Evolutionary conservation across 805 yeast species (phyloP).

Genomic region (Jamesozyma jinghongensis): DNA sequence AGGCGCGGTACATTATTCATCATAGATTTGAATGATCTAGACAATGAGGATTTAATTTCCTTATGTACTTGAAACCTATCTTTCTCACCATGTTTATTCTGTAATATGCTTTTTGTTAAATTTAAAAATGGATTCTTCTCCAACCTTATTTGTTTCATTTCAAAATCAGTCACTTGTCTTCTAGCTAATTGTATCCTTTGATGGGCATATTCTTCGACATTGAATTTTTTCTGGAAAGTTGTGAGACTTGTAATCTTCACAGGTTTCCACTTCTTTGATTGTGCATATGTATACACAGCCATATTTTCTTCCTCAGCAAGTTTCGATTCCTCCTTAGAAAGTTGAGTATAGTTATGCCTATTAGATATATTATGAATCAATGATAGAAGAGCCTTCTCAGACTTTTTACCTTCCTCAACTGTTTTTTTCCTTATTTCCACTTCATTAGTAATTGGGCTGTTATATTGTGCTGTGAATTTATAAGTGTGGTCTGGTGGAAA

Average conservation of each 20-base stretch:
- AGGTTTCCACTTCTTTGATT: background rate
- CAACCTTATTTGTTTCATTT: conserved; percentile 13
- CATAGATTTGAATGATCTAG: conserved; percentile 13
- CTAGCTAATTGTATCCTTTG: conserved; percentile 35
- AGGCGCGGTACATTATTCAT: conserved; percentile 11
- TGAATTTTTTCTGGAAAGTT: conserved; percentile 32
- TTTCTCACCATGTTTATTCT: background rate
- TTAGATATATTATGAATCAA: conserved; percentile 9
- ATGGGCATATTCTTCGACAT: conserved; percentile 49
- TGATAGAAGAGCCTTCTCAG: conserved; percentile 59
- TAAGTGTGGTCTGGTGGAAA: conserved; percentile 94
- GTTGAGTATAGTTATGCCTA: too few relatives aligned
- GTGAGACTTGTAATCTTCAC: background rate
- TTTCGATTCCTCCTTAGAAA: too few relatives aligned
- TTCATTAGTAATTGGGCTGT: conserved; percentile 57
- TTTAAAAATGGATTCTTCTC: conserved; percentile 24
- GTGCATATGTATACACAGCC: conserved; percentile 8
- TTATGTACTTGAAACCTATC: conserved; percentile 3
- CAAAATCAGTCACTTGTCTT: conserved; percentile 26
- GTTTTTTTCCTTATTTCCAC: conserved; percentile 59
- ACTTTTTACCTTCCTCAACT: conserved; percentile 71
- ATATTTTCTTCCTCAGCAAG: conserved; percentile 11
- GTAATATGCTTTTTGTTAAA: conserved; percentile 7
- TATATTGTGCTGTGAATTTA: conserved; percentile 62
- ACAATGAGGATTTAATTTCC: conserved; percentile 7